phyloP scores from a whole-genome alignment of 2,329 filamentous ascomycete genomes.

The Coniochaeta hoffmannii region DNA sequence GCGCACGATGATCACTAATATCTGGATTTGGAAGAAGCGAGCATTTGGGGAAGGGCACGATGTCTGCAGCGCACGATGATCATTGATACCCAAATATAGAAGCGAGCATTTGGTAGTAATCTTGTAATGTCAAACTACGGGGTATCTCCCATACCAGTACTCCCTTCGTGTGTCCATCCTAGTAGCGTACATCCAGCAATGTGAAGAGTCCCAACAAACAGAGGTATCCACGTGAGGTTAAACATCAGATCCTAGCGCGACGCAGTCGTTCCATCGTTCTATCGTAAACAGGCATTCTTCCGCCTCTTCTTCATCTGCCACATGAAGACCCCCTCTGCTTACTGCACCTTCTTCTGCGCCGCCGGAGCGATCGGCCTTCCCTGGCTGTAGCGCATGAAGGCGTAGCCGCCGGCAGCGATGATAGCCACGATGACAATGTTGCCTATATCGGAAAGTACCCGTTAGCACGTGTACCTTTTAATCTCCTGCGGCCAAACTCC shows the following conservation, averaged over 20 bases:
- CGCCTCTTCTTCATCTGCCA: no score
- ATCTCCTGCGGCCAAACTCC: not conserved
- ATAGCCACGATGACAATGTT: constrained; percentile 21
- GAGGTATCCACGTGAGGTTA: not conserved
- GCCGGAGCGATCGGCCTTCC: constrained; percentile 5
- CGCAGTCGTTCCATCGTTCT: not conserved
- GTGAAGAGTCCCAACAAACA: not conserved
- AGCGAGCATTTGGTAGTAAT: not conserved
- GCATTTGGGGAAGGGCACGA: not conserved
- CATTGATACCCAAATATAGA: not conserved
- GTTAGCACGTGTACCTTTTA: not conserved
- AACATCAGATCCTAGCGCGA: not conserved
- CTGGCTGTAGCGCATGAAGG: constrained; percentile 15
- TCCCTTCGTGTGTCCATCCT: not conserved
- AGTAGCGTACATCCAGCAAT: not conserved
- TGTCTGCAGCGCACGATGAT: not conserved
- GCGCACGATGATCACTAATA: not conserved
- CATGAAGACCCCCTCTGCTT: not conserved
- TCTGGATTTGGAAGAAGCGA: no score
- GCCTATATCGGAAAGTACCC: constrained; percentile 5
- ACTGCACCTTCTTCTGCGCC: constrained; percentile 14
- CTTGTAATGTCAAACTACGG: not conserved
- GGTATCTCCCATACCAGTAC: not conserved
- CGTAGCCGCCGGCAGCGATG: constrained; percentile 18
- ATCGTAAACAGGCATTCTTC: not conserved